phyloP scores from a whole-genome alignment of 768 basidiomycete genomes.

The Coprinellus aureogranulatus region DNA sequence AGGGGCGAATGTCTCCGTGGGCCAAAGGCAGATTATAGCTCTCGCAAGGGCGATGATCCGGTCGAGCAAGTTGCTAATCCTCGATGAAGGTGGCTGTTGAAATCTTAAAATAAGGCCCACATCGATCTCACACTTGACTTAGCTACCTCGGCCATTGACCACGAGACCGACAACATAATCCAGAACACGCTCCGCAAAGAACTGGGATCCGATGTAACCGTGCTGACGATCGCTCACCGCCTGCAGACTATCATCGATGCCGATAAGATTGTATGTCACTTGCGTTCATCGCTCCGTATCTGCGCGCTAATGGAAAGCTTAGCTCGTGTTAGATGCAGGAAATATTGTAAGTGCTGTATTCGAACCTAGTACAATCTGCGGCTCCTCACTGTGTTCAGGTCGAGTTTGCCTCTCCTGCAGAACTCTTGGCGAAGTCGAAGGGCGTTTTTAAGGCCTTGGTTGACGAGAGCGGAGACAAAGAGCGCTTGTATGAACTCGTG shows the following conservation, averaged over 20 bases:
- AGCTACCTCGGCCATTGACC: slow-evolving; percentile 48
- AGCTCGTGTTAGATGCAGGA: slow-evolving; percentile 50
- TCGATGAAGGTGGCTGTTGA: slow-evolving; percentile 50
- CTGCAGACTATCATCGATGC: slow-evolving; percentile 64
- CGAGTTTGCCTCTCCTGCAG: slow-evolving; percentile 53
- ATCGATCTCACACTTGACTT: not conserved
- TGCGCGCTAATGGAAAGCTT: too few relatives aligned
- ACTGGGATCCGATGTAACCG: slow-evolving; percentile 53
- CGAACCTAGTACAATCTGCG: too few relatives aligned
- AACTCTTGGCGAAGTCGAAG: slow-evolving; percentile 50
- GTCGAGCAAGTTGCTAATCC: slow-evolving; percentile 52
- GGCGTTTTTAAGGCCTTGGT: slow-evolving; percentile 54
- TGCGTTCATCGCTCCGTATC: too few relatives aligned
- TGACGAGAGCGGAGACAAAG: slow-evolving; percentile 55
- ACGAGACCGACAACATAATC: slow-evolving; percentile 61
- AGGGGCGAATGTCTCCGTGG: slow-evolving; percentile 68
- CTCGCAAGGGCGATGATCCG: slow-evolving; percentile 56
- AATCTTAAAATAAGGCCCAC: not conserved
- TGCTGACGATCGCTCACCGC: slow-evolving; percentile 68
- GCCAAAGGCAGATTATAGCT: slow-evolving; percentile 68
- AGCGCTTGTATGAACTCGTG: slow-evolving; percentile 34
- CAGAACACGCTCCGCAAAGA: slow-evolving; percentile 64
- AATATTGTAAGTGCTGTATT: slow-evolving; percentile 24
- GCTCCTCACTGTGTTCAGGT: slow-evolving; percentile 37
- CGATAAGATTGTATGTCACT: slow-evolving; percentile 47